Percentiles rank a stretch among this genome's conserved stretches.
Conservation (phyloP, 352 stramenopile genomes). For the Phytophthora constricta region DNA sequence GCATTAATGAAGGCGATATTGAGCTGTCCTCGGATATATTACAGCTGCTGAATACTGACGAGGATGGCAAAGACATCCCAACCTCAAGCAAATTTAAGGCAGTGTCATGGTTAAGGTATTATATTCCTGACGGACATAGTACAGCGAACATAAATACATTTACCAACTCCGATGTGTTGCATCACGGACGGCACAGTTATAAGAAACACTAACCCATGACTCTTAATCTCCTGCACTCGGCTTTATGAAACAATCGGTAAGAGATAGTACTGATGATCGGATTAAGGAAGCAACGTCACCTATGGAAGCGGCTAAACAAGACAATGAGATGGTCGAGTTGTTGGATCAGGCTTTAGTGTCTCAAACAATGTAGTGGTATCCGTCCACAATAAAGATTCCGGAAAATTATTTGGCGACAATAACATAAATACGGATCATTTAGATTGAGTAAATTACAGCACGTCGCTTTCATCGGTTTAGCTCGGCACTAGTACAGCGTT, state of each 20-base stretch:
- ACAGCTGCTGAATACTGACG: too few relatives aligned
- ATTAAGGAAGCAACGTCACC: neutral
- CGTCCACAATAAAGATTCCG: neutral
- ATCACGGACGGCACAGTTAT: too few relatives aligned
- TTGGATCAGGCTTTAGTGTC: neutral
- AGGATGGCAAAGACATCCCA: too few relatives aligned
- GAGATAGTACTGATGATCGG: neutral
- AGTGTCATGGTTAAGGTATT: neutral
- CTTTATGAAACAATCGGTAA: neutral
- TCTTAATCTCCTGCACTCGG: neutral
- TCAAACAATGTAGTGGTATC: neutral
- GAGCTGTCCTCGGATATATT: too few relatives aligned
- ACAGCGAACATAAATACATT: too few relatives aligned
- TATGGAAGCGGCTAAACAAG: neutral
- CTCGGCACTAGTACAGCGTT: neutral
- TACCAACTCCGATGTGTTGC: too few relatives aligned
- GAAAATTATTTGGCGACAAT: neutral
- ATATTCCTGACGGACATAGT: too few relatives aligned
- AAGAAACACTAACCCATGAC: too few relatives aligned
- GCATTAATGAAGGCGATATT: too few relatives aligned
- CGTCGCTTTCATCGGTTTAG: neutral
- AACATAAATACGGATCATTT: neutral
- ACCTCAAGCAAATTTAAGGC: neutral
- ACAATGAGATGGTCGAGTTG: neutral
- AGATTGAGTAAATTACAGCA: constrained; percentile 5